These are phyloP conservation scores for Plantago lanceolata DNA, from an alignment of 305 asterid species.

Conservation along the genomic window DNA sequence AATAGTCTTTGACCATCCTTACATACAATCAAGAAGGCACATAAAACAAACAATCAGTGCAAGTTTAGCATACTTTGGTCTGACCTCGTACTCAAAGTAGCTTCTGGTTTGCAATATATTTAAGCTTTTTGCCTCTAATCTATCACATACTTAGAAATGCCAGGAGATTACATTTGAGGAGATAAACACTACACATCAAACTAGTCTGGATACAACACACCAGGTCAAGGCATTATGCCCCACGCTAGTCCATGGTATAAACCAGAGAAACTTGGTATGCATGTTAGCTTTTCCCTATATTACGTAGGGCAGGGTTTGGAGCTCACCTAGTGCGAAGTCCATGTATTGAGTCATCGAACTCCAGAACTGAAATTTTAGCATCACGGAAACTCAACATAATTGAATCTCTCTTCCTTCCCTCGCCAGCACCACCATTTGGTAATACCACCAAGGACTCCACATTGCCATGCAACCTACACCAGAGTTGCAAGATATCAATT, in stretches of 20 bases:
- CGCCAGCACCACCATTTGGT: slow-evolving; percentile 64
- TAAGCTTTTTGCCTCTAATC: too few species aligned
- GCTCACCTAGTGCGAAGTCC: slow-evolving; percentile 82
- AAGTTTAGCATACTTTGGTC: slow-evolving; percentile 7
- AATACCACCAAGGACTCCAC: slow-evolving; percentile 80
- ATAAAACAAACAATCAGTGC: not conserved
- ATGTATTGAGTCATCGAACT: slow-evolving; percentile 86
- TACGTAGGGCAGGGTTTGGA: slow-evolving; percentile 6
- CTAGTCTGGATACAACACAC: too few species aligned
- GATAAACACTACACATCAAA: too few species aligned
- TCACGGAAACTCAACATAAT: slow-evolving; percentile 77
- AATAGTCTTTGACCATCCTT: slow-evolving; percentile 4
- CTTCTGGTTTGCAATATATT: too few species aligned
- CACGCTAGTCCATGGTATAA: not conserved
- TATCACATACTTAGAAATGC: too few species aligned
- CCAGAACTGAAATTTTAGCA: slow-evolving; percentile 84
- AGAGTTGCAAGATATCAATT: slow-evolving; percentile 20
- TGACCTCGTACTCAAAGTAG: not conserved
- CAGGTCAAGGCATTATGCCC: too few species aligned
- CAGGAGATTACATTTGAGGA: too few species aligned
- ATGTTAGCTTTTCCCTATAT: slow-evolving; percentile 11
- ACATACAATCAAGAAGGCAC: not conserved
- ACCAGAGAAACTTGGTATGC: not conserved
- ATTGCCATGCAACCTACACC: slow-evolving; percentile 85
- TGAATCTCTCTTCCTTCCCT: slow-evolving; percentile 75